Evolutionary conservation across 768 basidiomycete genomes (phyloP), one percentile per base, ranked within the genome.

Genomic region (Rhodocollybia butyracea): DNA sequence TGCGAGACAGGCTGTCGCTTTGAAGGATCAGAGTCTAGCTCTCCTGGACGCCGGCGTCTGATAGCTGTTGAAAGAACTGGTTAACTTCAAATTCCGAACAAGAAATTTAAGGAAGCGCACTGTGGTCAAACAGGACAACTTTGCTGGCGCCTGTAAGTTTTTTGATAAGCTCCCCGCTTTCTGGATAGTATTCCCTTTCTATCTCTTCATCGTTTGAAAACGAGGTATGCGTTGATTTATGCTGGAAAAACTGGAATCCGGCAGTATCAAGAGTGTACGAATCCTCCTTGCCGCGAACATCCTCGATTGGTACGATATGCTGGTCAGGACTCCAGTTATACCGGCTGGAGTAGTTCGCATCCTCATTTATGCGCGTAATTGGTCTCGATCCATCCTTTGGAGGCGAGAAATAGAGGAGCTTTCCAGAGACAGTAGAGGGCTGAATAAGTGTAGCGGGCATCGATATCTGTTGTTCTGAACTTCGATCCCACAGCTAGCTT

Each of bases 51-150:
- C 22, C 57, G 57, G 26, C 64, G 63, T 4, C 68, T 59, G 41
- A 68, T 52, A 46, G 67, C 67, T 68, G 38, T 45, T 17, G 24
- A 39, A 26, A 11, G 19, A 50, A 17, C 11, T 15, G 17, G 41
- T n/a, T 12, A 32, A 27, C 27, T 27, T 12, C 17, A 27, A 36
- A 22, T 22, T 31, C 12, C 11, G 19, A 36, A 24, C 24, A 12
- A 17, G 30, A 15, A n/a, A 29, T 19, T 26, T 10, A 17, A 30
- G 36, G 36, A 27, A 32, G 30, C 76, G 46, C 43, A 73, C 76
- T 77, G 58, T 77, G 76, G 54, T 78, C 76, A 54, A 77, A 79
- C 24, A 76, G 52, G 17, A 77, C 71, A 24, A 73, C 73, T 38
- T 68, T 66, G 54, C 64, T 72, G 2, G 78, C 78, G 19, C 78